Evolutionary conservation across 2,329 filamentous ascomycete species (phyloP).

Genomic region (Apiospora kogelbergensis): DNA sequence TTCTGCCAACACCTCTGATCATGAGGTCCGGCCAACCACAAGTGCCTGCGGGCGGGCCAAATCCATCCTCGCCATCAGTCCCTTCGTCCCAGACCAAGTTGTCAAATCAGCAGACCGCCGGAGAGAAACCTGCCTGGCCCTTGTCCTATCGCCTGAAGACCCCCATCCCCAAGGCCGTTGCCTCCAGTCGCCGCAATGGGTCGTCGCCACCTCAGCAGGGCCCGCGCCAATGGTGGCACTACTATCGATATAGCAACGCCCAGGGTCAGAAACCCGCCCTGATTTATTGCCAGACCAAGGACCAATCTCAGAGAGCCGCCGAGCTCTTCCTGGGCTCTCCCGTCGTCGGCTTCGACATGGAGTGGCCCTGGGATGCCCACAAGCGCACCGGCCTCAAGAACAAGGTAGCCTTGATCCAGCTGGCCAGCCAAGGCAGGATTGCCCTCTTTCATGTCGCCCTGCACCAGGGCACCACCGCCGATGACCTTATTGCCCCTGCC

Average conservation of each 20-base stretch:
- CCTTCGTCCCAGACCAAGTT: neutral
- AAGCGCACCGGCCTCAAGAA: conserved; percentile 16
- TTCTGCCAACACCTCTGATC: neutral
- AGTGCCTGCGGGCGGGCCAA: neutral
- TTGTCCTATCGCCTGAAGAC: neutral
- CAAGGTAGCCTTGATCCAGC: conserved; percentile 25
- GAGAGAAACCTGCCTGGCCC: neutral
- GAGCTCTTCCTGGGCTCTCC: conserved; percentile 21
- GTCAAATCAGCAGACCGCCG: neutral
- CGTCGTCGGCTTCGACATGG: conserved; percentile 29
- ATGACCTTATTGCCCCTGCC: conserved; percentile 27
- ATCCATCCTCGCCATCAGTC: neutral
- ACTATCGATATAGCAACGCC: conserved; percentile 20
- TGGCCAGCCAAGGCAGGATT: conserved; percentile 25
- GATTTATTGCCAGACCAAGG: conserved; percentile 19
- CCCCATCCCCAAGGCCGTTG: neutral
- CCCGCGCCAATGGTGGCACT: conserved; percentile 16
- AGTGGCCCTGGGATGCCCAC: conserved; percentile 23
- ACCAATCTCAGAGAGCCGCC: conserved; percentile 22
- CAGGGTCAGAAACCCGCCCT: conserved; percentile 14
- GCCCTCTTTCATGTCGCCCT: conserved; percentile 27
- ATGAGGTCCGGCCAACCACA: neutral
- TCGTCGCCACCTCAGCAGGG: neutral
- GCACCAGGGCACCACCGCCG: conserved; percentile 20
- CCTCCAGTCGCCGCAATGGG: neutral